A percentile compares a stretch with the other conserved stretches of the same genome.
phyloP scores from a whole-genome alignment of 2,329 filamentous ascomycete species.

The Periconia sp. region DNA sequence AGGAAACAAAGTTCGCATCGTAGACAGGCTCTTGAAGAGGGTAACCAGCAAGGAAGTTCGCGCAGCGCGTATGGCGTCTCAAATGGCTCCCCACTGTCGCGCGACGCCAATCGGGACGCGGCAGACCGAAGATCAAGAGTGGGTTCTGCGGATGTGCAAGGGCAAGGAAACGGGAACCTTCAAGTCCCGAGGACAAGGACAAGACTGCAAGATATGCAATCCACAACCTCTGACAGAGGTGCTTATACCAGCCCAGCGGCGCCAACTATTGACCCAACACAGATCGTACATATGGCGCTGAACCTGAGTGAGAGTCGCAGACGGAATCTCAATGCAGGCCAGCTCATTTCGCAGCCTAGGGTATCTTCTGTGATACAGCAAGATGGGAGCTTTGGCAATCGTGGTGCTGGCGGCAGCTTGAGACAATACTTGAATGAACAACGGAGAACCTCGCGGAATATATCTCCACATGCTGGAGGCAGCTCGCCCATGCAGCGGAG shows the following conservation, averaged over 20 bases:
- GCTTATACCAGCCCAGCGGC: slow-evolving; percentile 31
- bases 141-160: slow-evolving; percentile 12
- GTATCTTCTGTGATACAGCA: slow-evolving; percentile 50
- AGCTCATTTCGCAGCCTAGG: slow-evolving; percentile 57
- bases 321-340: slow-evolving; percentile 64
- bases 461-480: slow-evolving; percentile 61
- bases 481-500: slow-evolving; percentile 35
- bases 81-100: slow-evolving; percentile 26
- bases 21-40: slow-evolving; percentile 27
- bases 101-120: slow-evolving; percentile 18
- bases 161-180: slow-evolving; percentile 14
- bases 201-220: slow-evolving; percentile 9
- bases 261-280: slow-evolving; percentile 76
- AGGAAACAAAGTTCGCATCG: slow-evolving; percentile 48
- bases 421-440: slow-evolving; percentile 76
- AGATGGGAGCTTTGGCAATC: slow-evolving; percentile 46
- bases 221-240: slow-evolving; percentile 13
- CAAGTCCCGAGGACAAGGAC: slow-evolving; percentile 28
- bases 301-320: slow-evolving; percentile 83
- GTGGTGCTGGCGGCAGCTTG: slow-evolving; percentile 63
- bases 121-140: slow-evolving; percentile 6
- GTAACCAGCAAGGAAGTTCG: slow-evolving; percentile 44
- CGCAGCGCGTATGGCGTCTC: slow-evolving; percentile 16
- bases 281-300: slow-evolving; percentile 92
- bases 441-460: slow-evolving; percentile 65